phyloP scores from a whole-genome alignment of 148 eudicot species.

The Dianthus caryophyllus region DNA sequence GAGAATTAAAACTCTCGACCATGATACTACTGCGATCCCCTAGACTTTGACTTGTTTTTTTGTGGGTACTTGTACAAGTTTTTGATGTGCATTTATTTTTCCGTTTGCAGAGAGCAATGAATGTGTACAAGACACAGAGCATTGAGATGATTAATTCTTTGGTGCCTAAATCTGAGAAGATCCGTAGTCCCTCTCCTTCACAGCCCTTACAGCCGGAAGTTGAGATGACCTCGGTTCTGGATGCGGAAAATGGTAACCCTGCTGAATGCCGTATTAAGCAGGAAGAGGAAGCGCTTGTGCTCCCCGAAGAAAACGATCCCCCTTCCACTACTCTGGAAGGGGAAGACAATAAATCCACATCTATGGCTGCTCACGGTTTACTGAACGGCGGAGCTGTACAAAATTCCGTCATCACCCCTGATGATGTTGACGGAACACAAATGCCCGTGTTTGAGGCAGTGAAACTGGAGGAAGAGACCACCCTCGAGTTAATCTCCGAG shows the following conservation, averaged over 20 bases:
- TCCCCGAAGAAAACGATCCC: constrained; percentile 9
- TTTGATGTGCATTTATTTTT: not conserved
- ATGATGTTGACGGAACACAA: constrained; percentile 9
- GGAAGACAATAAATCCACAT: constrained; percentile 10
- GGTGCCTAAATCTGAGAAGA: constrained; percentile 8
- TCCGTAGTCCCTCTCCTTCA: constrained; percentile 7
- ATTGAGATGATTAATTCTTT: constrained; percentile 12
- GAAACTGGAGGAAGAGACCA: constrained; percentile 13
- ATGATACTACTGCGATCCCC: not conserved
- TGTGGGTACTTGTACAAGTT: not conserved
- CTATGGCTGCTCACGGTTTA: not conserved
- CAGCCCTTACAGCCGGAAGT: constrained; percentile 15
- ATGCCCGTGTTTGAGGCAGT: not conserved
- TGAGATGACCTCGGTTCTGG: not conserved
- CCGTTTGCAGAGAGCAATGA: constrained; percentile 37
- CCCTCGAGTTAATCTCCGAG: constrained; percentile 2
- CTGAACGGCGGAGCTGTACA: not conserved
- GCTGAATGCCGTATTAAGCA: constrained; percentile 5
- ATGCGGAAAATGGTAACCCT: constrained; percentile 4
- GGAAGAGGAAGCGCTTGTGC: constrained; percentile 11
- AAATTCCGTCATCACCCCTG: constrained; percentile 8
- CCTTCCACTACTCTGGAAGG: not conserved
- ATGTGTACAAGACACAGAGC: constrained; percentile 38
- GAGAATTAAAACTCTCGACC: not conserved
- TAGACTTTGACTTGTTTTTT: not conserved